phyloP scores from a whole-genome alignment of 768 basidiomycete species.

The Tulasnella sp. region DNA sequence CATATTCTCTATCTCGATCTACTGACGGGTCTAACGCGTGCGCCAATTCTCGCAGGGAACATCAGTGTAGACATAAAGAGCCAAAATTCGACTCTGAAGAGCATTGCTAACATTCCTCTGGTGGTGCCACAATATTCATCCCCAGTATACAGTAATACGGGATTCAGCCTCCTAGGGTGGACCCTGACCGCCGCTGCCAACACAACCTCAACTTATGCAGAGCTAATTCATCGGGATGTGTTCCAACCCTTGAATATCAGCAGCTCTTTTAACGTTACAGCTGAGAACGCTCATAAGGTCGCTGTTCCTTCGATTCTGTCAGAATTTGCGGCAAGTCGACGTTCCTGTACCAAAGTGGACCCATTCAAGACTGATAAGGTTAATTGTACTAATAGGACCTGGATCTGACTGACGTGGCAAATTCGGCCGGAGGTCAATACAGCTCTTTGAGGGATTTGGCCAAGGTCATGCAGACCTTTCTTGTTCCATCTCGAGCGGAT shows the following conservation, averaged over 20 bases:
- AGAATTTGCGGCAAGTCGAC: neutral
- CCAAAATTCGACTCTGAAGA: neutral
- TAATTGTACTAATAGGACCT: conserved; percentile 29
- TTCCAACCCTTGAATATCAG: neutral
- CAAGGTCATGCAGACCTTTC: conserved; percentile 35
- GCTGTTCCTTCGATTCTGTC: neutral
- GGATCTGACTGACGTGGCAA: conserved; percentile 31
- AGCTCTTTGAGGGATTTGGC: conserved; percentile 39
- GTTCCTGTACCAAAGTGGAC: no score
- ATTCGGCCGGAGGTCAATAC: conserved; percentile 43
- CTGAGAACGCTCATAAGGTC: neutral
- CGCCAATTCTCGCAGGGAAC: conserved; percentile 25
- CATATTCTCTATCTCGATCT: conserved; percentile 23
- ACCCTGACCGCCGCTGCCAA: conserved; percentile 27
- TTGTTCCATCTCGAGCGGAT: conserved; percentile 30
- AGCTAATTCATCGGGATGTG: neutral
- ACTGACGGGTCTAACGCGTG: no score
- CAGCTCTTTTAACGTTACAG: conserved; percentile 17
- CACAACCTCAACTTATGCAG: neutral
- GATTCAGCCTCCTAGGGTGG: conserved; percentile 30
- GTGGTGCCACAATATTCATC: conserved; percentile 31
- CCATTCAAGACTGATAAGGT: neutral
- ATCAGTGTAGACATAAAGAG: no score
- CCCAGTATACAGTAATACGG: conserved; percentile 36
- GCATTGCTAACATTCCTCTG: neutral